A percentile compares a stretch with the other conserved stretches of the same genome.
These are phyloP conservation scores for Camelina hispida DNA, from an alignment of 345 rosid species.

Conservation along the genomic window DNA sequence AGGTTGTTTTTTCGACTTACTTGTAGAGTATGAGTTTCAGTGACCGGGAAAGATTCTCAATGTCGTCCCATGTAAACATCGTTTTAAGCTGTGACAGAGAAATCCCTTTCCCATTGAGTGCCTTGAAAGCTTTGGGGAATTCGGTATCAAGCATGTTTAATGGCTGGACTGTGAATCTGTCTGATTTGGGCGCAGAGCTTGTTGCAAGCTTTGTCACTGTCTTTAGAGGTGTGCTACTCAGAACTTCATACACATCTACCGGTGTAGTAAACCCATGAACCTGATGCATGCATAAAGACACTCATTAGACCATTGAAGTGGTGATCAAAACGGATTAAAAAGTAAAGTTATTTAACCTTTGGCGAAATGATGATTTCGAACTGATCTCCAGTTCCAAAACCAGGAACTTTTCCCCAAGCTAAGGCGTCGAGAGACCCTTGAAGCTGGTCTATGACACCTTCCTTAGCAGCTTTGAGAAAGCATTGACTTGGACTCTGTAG, in stretches of 20 bases:
- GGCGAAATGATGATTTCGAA: conserved; percentile 70
- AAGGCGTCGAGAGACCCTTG: conserved; percentile 82
- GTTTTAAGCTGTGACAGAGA: conserved; percentile 47
- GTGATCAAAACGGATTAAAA: conserved; percentile 27
- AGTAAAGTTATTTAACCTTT: conserved; percentile 54
- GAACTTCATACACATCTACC: conserved; percentile 59
- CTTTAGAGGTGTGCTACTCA: conserved; percentile 48
- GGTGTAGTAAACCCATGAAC: conserved; percentile 54
- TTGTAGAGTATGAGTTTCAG: conserved; percentile 61
- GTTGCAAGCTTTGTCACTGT: not conserved
- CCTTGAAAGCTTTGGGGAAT: conserved; percentile 43
- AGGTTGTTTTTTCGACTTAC: conserved; percentile 53
- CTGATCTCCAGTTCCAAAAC: conserved; percentile 72
- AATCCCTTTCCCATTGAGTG: conserved; percentile 44
- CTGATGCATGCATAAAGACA: conserved; percentile 44
- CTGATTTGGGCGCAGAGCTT: conserved; percentile 39
- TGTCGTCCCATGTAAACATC: conserved; percentile 52
- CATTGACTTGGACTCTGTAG: conserved; percentile 79
- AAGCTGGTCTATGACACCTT: conserved; percentile 64
- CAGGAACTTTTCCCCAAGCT: conserved; percentile 86
- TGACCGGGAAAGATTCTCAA: conserved; percentile 52
- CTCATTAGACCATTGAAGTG: conserved; percentile 21
- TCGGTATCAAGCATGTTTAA: conserved; percentile 41
- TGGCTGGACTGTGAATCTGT: conserved; percentile 44
- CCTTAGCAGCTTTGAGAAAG: conserved; percentile 88